Conservation (phyloP, 1,284 basidiomycete species). For the Phylloporus gajari region DNA sequence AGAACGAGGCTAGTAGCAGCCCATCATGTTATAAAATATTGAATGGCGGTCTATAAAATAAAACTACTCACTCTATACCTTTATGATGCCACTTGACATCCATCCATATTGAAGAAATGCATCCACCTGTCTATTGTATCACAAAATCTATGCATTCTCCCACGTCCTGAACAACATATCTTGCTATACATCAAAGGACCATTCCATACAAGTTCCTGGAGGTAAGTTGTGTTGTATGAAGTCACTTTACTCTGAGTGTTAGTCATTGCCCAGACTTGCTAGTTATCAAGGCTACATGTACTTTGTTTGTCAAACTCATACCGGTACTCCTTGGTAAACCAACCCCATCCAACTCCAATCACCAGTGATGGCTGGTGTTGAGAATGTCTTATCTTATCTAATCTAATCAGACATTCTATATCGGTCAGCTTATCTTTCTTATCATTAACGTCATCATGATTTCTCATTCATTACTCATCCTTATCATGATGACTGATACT, state of each 20-base stretch:
- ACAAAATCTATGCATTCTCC: constrained; percentile 96
- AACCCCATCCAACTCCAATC: too few species aligned
- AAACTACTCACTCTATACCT: constrained; percentile 88
- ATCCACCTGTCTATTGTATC: constrained; percentile 97
- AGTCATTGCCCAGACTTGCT: not conserved
- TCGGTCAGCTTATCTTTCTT: too few species aligned
- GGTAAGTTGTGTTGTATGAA: constrained; percentile 95
- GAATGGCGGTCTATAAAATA: not conserved
- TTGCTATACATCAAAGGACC: constrained; percentile 93
- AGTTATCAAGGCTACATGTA: constrained; percentile 47
- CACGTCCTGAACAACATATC: constrained; percentile 97
- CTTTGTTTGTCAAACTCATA: constrained; percentile 84
- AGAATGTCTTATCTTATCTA: too few species aligned
- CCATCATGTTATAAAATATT: constrained; percentile 15
- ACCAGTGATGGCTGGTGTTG: too few species aligned
- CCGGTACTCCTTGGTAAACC: too few species aligned
- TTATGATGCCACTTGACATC: constrained; percentile 99
- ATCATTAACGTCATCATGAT: too few species aligned
- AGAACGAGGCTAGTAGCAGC: constrained; percentile 79
- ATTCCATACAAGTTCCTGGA: constrained; percentile 96
- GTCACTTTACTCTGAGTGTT: constrained; percentile 71
- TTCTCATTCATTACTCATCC: too few species aligned
- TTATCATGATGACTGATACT: too few species aligned
- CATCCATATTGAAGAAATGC: constrained; percentile 98
- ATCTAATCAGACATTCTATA: too few species aligned